Evolutionary conservation across 192 early-diverging fungal genomes (phyloP).

Genomic region (Linnemannia hyalina): DNA sequence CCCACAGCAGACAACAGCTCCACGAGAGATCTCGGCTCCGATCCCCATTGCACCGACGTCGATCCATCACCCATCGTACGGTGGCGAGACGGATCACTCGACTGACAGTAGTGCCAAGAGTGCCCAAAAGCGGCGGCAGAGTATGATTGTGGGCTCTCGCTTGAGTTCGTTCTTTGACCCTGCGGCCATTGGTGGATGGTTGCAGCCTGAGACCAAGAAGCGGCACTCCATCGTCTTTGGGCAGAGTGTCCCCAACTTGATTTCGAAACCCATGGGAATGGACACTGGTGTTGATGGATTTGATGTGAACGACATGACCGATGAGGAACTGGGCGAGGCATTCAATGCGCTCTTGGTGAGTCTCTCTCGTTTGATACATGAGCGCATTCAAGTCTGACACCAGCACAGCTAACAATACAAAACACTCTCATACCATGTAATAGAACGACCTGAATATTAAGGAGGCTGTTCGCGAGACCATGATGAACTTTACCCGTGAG

Average conservation of each 20-base stretch:
- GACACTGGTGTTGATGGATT: neutral
- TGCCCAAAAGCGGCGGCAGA: slow-evolving; percentile 32
- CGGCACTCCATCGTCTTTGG: slow-evolving; percentile 38
- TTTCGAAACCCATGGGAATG: slow-evolving; percentile 24
- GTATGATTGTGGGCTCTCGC: slow-evolving; percentile 53
- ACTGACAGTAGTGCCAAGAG: slow-evolving; percentile 22
- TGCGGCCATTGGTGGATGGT: slow-evolving; percentile 37
- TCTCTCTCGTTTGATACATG: neutral
- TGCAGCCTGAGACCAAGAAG: slow-evolving; percentile 36
- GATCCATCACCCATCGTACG: slow-evolving; percentile 46
- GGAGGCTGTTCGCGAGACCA: slow-evolving; percentile 47
- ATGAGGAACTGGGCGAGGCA: slow-evolving; percentile 34
- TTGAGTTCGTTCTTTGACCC: slow-evolving; percentile 55
- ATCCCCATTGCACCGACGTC: slow-evolving; percentile 45
- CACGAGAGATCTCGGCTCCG: slow-evolving; percentile 45
- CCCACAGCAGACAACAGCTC: slow-evolving; percentile 24
- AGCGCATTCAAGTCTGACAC: neutral
- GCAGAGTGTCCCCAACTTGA: slow-evolving; percentile 35
- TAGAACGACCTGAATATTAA: slow-evolving; percentile 65
- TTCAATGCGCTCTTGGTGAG: slow-evolving; percentile 33
- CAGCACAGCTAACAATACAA: neutral
- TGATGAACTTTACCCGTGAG: slow-evolving; percentile 55
- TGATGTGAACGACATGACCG: slow-evolving; percentile 36
- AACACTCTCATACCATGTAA: neutral
- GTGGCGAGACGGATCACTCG: slow-evolving; percentile 5